Base-by-base conservation (phyloP, 2,329 filamentous ascomycete species). In the Penicillium sp. region DNA sequence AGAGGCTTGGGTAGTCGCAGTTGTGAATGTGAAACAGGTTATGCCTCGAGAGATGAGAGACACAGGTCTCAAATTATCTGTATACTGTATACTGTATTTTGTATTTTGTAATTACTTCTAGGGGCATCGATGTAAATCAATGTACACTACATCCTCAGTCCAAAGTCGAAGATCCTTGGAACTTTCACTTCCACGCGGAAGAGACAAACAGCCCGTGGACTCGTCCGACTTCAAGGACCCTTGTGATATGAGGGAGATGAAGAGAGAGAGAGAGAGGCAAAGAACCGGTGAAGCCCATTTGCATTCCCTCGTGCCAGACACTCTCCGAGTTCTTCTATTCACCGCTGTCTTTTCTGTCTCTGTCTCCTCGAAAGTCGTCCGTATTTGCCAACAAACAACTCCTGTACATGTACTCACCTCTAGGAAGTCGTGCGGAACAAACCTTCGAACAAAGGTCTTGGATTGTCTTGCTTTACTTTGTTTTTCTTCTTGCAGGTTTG, bases 11-110 rank as follows among this genome's bases (percentile, higher is more conserved):
- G 60, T 72, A 68, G 60, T 64, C 65, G 66, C 68, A 71, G 66
- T 58, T 59, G 56, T 53, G 41, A 58, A 45, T 63, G 69, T 73
- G 68, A 66, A 70, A 72, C 68, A 63, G 50, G 56, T 60, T 59
- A 68, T 63, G 60, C 67, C 70, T 74, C 71, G 71, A 73, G 35
- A 66, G 54, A 53, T 59, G 27, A 60, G 60, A 63, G 59, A 61
- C 59, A 64, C 55, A 50, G 54, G 58, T 60, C 61, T 54, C 57
- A 61, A 54, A 43, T 35, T 43, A 23, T 49, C n/a, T 23, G 21
- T 23, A 23, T 23, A 2, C 21, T 23, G 15, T 23, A 6, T 35
- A 17, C 13, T 35, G 33, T 17, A 33, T 33, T 13, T 6, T 33
- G 31, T 33, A 13, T n/a, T 36, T 41, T 50, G 53, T 58, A 29